Evolutionary conservation across 306 rosid genomes (phyloP).

Genomic region (Oxytropis ochrocephala): DNA sequence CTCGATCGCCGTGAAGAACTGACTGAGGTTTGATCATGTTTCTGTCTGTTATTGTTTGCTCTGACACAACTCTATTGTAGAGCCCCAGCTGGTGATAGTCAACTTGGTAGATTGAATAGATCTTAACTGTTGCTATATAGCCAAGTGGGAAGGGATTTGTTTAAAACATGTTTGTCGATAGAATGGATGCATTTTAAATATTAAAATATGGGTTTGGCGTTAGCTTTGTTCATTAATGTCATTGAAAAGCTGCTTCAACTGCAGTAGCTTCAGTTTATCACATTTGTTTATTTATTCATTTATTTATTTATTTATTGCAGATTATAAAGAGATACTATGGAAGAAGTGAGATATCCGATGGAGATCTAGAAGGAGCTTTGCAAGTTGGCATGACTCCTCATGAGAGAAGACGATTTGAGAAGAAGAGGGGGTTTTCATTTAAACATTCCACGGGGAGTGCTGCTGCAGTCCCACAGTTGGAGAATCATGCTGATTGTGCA

Average conservation of each 20-base stretch:
- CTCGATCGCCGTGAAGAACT: slow-evolving; percentile 64
- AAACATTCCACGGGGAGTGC: slow-evolving; percentile 30
- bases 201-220: slow-evolving; percentile 11
- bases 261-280: background rate
- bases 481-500: slow-evolving; percentile 23
- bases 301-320: slow-evolving; percentile 31
- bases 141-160: background rate
- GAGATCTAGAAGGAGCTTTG: slow-evolving; percentile 76
- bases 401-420: slow-evolving; percentile 66
- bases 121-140: slow-evolving; percentile 1
- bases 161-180: background rate
- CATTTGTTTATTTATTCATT: background rate
- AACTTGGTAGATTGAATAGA: background rate
- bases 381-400: slow-evolving; percentile 86
- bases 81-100: background rate
- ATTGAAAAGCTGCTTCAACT: slow-evolving; percentile 1
- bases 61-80: background rate
- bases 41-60: slow-evolving; percentile 5
- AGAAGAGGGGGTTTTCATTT: slow-evolving; percentile 58
- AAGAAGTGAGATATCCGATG: slow-evolving; percentile 75
- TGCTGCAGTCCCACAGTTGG: slow-evolving; percentile 28
- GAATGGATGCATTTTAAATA: background rate
- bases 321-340: slow-evolving; percentile 74
- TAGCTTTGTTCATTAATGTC: background rate
- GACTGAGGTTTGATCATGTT: slow-evolving; percentile 46